phyloP scores from a whole-genome alignment of 495 filamentous ascomycete species.

The Penicillium cosmopolitanum region DNA sequence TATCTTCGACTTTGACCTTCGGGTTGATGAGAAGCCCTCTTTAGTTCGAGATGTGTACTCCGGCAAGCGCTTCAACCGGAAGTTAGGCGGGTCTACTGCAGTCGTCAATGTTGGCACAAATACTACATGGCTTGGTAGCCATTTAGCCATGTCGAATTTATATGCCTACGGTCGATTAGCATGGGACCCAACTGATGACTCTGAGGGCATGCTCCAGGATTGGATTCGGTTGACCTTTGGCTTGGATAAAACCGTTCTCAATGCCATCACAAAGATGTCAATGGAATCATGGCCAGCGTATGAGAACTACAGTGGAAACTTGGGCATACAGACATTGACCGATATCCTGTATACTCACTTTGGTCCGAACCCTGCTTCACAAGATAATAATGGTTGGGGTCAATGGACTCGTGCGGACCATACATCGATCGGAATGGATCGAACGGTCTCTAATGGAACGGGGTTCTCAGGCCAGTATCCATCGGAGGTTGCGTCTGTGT shows the following conservation, averaged over 20 bases:
- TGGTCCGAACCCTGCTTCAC: slow-evolving; percentile 66
- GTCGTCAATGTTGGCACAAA: slow-evolving; percentile 73
- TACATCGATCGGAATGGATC: slow-evolving; percentile 69
- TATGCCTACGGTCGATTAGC: slow-evolving; percentile 70
- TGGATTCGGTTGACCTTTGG: slow-evolving; percentile 72
- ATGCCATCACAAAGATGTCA: slow-evolving; percentile 64
- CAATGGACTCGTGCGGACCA: slow-evolving; percentile 72
- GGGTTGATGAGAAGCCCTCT: slow-evolving; percentile 57
- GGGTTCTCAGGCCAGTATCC: slow-evolving; percentile 69
- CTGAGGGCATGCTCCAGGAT: slow-evolving; percentile 57
- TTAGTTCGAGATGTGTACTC: slow-evolving; percentile 60
- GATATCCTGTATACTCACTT: slow-evolving; percentile 70
- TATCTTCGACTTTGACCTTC: slow-evolving; percentile 67
- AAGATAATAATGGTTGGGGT: slow-evolving; percentile 71
- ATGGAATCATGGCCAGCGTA: slow-evolving; percentile 74
- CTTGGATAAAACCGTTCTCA: slow-evolving; percentile 52
- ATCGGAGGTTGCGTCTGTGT: slow-evolving; percentile 55
- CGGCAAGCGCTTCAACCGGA: slow-evolving; percentile 61
- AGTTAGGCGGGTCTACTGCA: slow-evolving; percentile 63
- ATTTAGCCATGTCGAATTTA: slow-evolving; percentile 72
- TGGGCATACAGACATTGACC: slow-evolving; percentile 70
- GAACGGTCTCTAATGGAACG: slow-evolving; percentile 68
- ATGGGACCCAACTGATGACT: slow-evolving; percentile 58
- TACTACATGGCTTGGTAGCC: slow-evolving; percentile 68
- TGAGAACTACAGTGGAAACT: slow-evolving; percentile 71